Conservation (phyloP, 306 rosid genomes). For the Begonia masoniana region DNA sequence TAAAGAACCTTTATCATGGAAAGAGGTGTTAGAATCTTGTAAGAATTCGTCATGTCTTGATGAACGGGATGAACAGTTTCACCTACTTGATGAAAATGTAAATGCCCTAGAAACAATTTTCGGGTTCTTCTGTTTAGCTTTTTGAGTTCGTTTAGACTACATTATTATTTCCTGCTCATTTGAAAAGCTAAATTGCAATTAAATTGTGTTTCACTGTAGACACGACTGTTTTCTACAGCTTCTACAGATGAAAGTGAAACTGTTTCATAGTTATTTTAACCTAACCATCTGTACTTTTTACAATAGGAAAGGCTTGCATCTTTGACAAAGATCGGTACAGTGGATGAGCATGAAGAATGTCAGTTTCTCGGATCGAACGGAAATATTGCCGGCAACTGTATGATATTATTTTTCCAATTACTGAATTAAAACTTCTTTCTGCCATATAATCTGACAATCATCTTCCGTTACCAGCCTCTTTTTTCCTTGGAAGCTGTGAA, state of each 20-base stretch:
- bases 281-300: not conserved
- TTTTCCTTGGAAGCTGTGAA: slow-evolving; percentile 14
- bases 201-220: not conserved
- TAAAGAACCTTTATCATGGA: slow-evolving; percentile 40
- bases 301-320: slow-evolving; percentile 39
- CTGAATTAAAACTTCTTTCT: slow-evolving; percentile 1
- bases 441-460: slow-evolving; percentile 17
- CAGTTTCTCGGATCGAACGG: slow-evolving; percentile 29
- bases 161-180: slow-evolving; percentile 6
- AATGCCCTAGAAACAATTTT: slow-evolving; percentile 14
- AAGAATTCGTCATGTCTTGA: slow-evolving; percentile 17
- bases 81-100: slow-evolving; percentile 36
- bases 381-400: slow-evolving; percentile 31
- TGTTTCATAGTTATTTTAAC: not conserved
- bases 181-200: not conserved
- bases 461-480: slow-evolving; percentile 37
- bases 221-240: not conserved
- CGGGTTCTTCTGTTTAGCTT: not conserved
- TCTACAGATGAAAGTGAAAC: not conserved
- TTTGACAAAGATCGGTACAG: slow-evolving; percentile 23
- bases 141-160: not conserved
- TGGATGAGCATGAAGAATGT: slow-evolving; percentile 26
- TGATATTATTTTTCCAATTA: slow-evolving; percentile 5
- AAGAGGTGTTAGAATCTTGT: slow-evolving; percentile 30
- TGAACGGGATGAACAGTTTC: slow-evolving; percentile 22